Base-by-base conservation (phyloP, 106 monocot species). In the Posidonia australis region DNA sequence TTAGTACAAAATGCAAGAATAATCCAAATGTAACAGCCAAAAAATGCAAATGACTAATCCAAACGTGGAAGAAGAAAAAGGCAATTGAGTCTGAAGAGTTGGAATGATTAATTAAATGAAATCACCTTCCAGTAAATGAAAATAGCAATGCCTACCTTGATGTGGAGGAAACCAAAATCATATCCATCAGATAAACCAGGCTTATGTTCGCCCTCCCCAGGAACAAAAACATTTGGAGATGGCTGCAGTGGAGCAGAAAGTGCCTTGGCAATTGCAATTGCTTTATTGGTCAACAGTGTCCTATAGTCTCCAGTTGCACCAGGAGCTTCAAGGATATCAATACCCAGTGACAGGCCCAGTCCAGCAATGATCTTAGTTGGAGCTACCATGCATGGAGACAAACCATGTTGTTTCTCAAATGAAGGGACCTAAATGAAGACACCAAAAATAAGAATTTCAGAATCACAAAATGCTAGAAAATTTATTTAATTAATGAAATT, bases 301-400 rank as follows among this genome's bases (percentile, higher is more conserved):
- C 90, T 74, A 62, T 96, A 90, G 72, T 96, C 96, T 74, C 90
- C 96, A 51, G 96, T 96, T 59, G 96, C 96, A 63, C 96, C 96
- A 42, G 90, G 84, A 57, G 90, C 90, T 79, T 96, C 86, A 58
- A 96, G 90, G 60, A 96, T 96, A 62, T 90, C 96, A 46, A 96
- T 79, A 45, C 87, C 90, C 28, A 96, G 65, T 55, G 90, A 96
- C 0, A 96, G 72, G 59, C 96, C 96, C 56, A 96, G 68, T 13
- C 96, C 96, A 42, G 96, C 96, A 67, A 96, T 96, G 58, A 90
- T 96, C 70, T 96, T 96, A 26, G 96, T 96, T 28, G 96, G 96
- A 70, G 96, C 96, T 26, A 96, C 96, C 96, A 96, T 96, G 73
- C 96, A 96, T 61, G 96, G 78, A 4, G 66, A 23, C 51, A 96